These are phyloP conservation scores for Solanum piurae DNA, from an alignment of 257 asterid species.

Conservation along the genomic window DNA sequence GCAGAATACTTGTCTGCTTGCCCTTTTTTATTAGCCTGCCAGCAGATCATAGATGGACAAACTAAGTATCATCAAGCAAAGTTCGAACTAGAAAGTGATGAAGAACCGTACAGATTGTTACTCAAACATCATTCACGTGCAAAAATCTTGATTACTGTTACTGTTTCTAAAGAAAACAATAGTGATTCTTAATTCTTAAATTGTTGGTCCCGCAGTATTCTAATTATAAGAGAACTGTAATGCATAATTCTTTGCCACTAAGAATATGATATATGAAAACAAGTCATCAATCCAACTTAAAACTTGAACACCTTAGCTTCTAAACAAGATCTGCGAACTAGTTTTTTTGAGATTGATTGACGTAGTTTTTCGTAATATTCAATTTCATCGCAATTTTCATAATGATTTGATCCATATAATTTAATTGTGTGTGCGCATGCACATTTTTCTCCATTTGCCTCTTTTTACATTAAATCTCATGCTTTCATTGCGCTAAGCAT, in stretches of 20 bases:
- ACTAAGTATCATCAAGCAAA: neutral
- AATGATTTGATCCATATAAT: neutral
- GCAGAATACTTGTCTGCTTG: conserved; percentile 36
- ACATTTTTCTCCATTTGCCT: neutral
- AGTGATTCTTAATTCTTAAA: neutral
- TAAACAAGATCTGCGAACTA: neutral
- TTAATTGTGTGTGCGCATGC: neutral
- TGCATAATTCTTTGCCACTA: neutral
- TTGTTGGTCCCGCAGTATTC: neutral
- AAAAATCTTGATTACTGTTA: neutral
- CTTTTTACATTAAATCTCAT: neutral
- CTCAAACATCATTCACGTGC: neutral
- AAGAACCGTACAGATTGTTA: neutral
- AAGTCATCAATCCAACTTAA: neutral
- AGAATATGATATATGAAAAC: neutral
- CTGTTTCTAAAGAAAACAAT: neutral
- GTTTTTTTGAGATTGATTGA: neutral
- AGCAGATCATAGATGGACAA: conserved; percentile 3
- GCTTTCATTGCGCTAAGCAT: neutral
- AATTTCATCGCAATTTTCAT: neutral
- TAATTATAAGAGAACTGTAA: neutral
- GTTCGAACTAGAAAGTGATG: neutral
- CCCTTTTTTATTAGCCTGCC: conserved; percentile 36
- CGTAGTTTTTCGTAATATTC: neutral
- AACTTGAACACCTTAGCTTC: neutral